Conservation (phyloP, 164 flowering plant genomes). For the Nymphaea colorata region DNA sequence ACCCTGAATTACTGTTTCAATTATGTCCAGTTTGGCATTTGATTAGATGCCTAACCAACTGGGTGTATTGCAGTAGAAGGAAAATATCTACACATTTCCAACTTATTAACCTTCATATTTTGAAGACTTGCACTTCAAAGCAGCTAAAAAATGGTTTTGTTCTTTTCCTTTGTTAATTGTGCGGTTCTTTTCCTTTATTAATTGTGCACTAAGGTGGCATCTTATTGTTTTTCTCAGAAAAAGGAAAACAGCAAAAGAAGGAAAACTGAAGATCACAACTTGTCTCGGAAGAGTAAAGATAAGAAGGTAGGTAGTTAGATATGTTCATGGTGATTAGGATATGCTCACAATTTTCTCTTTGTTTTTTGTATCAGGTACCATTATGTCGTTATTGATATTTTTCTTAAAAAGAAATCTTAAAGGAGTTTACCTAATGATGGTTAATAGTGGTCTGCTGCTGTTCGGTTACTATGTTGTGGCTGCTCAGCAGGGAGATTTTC, state of each 20-base stretch:
- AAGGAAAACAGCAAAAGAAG: conserved; percentile 68
- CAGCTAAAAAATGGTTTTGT: background rate
- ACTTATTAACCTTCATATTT: too few relatives aligned
- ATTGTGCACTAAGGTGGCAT: too few relatives aligned
- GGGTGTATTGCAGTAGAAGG: background rate
- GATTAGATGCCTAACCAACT: too few relatives aligned
- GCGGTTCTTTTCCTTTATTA: too few relatives aligned
- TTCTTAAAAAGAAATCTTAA: too few relatives aligned
- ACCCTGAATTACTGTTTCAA: too few relatives aligned
- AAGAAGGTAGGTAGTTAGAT: conserved; percentile 31
- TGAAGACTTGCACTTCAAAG: background rate
- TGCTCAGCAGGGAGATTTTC: background rate
- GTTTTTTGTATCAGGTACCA: background rate
- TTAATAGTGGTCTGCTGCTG: too few relatives aligned
- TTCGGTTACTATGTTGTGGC: too few relatives aligned
- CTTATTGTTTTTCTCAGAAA: conserved; percentile 28
- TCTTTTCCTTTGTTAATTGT: background rate
- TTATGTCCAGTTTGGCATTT: too few relatives aligned
- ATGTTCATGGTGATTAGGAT: background rate
- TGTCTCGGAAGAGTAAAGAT: conserved; percentile 51
- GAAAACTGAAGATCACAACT: conserved; percentile 49
- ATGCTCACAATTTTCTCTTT: background rate
- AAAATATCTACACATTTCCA: background rate
- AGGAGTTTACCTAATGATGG: too few relatives aligned
- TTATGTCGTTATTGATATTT: too few relatives aligned